These are phyloP conservation scores for Mycena filopes DNA, from an alignment of 768 basidiomycete species.

Conservation along the genomic window DNA sequence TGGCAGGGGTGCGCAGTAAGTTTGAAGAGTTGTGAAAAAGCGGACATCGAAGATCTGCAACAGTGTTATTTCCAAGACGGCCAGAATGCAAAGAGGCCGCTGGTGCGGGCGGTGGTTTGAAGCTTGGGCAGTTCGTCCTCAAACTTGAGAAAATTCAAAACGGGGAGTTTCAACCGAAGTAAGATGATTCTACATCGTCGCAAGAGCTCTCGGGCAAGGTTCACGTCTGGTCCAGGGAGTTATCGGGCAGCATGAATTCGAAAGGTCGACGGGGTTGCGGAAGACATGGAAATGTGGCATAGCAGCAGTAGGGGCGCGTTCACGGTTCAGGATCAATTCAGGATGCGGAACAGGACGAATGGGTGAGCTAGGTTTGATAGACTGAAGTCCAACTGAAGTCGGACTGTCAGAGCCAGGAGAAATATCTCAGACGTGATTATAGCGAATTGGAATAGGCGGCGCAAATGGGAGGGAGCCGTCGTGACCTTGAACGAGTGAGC, in stretches of 20 bases:
- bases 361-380: too few relatives aligned
- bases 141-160: neutral
- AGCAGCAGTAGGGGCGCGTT: constrained; percentile 21
- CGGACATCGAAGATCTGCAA: neutral
- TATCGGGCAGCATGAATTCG: too few relatives aligned
- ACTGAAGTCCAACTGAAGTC: too few relatives aligned
- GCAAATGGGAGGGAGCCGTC: constrained; percentile 14
- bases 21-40: neutral
- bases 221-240: too few relatives aligned
- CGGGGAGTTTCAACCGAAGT: neutral
- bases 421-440: constrained; percentile 22
- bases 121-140: too few relatives aligned
- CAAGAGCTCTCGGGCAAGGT: too few relatives aligned
- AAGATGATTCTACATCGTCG: too few relatives aligned
- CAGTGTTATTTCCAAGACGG: neutral
- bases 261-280: neutral
- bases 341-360: too few relatives aligned
- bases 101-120: too few relatives aligned
- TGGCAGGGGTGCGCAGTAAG: neutral
- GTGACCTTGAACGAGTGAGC: neutral
- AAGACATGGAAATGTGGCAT: neutral
- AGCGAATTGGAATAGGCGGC: constrained; percentile 7
- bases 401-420: too few relatives aligned
- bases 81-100: neutral
- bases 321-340: constrained; percentile 7